A percentile compares a stretch with the other conserved stretches of the same genome.
Evolutionary conservation across 352 stramenopile genomes (phyloP).

Genomic region (Pythium aquatile): DNA sequence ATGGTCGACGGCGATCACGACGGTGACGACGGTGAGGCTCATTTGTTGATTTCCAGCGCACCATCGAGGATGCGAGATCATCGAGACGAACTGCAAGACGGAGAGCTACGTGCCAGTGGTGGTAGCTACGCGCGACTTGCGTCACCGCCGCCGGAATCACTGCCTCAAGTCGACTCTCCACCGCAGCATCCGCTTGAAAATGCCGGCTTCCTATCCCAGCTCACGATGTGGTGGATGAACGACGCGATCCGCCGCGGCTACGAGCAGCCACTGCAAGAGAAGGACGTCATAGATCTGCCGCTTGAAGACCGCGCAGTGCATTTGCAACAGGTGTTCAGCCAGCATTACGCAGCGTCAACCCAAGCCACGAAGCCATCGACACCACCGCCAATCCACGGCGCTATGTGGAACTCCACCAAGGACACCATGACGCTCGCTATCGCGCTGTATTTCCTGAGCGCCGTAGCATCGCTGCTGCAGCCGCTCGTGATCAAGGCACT

Average conservation of each 20-base stretch:
- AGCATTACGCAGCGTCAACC: neutral
- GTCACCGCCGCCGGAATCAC: conserved; percentile 1
- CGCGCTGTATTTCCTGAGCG: too few species aligned
- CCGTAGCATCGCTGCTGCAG: too few species aligned
- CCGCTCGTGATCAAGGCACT: too few species aligned
- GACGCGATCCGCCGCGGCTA: conserved; percentile 4
- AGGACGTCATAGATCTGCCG: conserved; percentile 26
- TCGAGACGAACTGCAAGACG: neutral
- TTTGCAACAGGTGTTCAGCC: conserved; percentile 25
- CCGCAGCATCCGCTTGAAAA: conserved; percentile 4
- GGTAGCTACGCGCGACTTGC: conserved; percentile 12
- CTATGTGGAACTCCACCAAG: conserved; percentile 5
- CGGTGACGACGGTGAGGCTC: neutral
- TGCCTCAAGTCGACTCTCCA: neutral
- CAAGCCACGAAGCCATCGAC: neutral
- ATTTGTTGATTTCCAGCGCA: neutral
- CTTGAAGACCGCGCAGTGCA: conserved; percentile 14
- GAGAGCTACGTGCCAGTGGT: neutral
- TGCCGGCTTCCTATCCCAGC: conserved; percentile 2
- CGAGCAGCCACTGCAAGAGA: conserved; percentile 21
- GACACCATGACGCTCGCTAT: too few species aligned
- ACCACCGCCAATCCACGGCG: conserved; percentile 9
- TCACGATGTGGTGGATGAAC: conserved; percentile 15
- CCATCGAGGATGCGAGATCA: neutral
- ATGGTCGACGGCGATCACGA: neutral